Conservation (phyloP, 2,329 filamentous ascomycete genomes). For the Fusarium longipes region DNA sequence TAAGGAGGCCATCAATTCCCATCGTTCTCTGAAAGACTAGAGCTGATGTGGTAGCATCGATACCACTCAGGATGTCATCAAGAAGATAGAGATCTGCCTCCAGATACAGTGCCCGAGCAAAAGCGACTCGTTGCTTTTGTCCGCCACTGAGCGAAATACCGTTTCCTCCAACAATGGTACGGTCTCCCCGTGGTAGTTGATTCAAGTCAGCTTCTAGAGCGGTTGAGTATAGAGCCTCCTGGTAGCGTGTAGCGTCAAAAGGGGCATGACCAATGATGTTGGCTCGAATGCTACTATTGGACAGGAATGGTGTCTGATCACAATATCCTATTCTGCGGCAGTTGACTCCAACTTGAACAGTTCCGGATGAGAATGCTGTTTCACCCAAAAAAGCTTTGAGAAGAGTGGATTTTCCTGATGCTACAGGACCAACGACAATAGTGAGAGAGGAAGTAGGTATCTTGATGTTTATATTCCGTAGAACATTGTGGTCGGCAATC, state of each 20-base stretch:
- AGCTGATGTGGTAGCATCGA: not conserved
- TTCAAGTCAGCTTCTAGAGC: not conserved
- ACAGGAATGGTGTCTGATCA: conserved; percentile 9
- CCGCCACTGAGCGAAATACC: conserved; percentile 6
- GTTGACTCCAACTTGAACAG: not conserved
- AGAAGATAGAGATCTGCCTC: not conserved
- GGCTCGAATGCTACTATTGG: not conserved
- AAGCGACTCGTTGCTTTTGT: conserved; percentile 7
- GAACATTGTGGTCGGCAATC: not conserved
- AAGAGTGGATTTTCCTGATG: not conserved
- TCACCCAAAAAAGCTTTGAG: conserved; percentile 1
- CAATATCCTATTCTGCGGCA: not conserved
- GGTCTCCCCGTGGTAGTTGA: not conserved
- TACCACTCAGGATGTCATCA: conserved; percentile 6
- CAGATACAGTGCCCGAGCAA: conserved; percentile 4
- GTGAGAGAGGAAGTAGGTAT: not conserved
- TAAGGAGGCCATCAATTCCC: not conserved
- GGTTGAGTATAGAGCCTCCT: not conserved
- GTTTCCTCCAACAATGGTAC: not conserved
- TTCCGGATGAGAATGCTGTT: not conserved
- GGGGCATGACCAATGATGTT: conserved; percentile 2
- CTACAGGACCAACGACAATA: not conserved
- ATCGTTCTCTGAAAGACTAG: not conserved
- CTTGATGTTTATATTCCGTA: not conserved
- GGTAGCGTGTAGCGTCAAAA: not conserved